Conservation (phyloP, 2,329 filamentous ascomycete species). For the Coniochaeta sp. region DNA sequence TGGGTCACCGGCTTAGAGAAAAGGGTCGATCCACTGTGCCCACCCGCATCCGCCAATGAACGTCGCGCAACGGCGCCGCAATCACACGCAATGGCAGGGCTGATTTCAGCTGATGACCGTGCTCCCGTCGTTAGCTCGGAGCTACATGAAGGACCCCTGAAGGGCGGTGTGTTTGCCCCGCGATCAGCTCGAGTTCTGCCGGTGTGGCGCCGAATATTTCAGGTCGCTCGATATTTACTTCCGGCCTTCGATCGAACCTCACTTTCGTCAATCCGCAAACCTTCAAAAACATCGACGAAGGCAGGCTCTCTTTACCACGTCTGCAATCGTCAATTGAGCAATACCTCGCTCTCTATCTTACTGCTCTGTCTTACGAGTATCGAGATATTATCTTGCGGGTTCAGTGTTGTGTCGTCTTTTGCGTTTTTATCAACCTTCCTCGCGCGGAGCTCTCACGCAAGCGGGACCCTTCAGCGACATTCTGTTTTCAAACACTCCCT, state of each 20-base stretch:
- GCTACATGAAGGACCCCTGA: not conserved
- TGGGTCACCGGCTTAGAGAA: too few relatives aligned
- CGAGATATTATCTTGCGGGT: not conserved
- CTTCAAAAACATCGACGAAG: not conserved
- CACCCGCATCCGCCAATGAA: not conserved
- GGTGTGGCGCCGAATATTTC: not conserved
- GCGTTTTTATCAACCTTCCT: not conserved
- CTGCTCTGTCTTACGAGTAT: not conserved
- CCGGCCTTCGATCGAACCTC: not conserved
- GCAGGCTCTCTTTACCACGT: not conserved
- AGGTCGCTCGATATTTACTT: slow-evolving; percentile 1
- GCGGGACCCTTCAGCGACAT: not conserved
- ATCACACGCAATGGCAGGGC: not conserved
- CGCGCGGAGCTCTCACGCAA: not conserved
- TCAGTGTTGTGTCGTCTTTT: not conserved
- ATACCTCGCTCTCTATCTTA: not conserved
- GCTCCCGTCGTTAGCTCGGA: not conserved
- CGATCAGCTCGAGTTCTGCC: slow-evolving; percentile 1
- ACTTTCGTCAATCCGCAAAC: not conserved
- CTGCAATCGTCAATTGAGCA: not conserved
- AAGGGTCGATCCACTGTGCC: too few relatives aligned
- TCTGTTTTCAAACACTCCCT: not conserved
- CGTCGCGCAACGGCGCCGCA: not conserved
- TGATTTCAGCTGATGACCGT: not conserved
- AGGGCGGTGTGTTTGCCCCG: slow-evolving; percentile 1